phyloP scores from a whole-genome alignment of 2,329 filamentous ascomycete species.

The Sarocladium strictum region DNA sequence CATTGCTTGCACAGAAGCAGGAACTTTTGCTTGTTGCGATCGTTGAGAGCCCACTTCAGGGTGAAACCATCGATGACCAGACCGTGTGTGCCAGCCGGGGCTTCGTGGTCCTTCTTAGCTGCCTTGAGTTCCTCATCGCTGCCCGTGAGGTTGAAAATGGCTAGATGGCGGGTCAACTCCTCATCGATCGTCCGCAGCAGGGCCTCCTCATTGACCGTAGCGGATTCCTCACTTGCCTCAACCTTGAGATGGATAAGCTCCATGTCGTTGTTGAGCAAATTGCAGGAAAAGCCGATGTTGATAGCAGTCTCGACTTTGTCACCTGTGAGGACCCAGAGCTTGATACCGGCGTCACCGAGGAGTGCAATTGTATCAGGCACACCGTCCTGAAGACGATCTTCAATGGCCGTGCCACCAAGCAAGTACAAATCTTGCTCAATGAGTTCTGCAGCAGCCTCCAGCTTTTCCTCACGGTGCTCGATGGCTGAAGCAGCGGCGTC shows the following conservation, averaged over 20 bases:
- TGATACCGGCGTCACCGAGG: slow-evolving; percentile 89
- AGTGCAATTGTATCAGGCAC: slow-evolving; percentile 93
- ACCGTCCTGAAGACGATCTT: slow-evolving; percentile 93
- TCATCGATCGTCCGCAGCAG: slow-evolving; percentile 56
- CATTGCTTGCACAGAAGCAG: slow-evolving; percentile 94
- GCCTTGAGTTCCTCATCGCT: slow-evolving; percentile 76
- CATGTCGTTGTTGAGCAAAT: slow-evolving; percentile 95
- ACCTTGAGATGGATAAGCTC: slow-evolving; percentile 88
- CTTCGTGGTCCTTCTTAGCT: slow-evolving; percentile 77
- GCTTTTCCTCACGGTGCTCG: slow-evolving; percentile 81
- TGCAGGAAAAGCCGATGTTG: slow-evolving; percentile 99
- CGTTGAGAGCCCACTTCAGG: slow-evolving; percentile 78
- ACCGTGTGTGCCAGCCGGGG: slow-evolving; percentile 82
- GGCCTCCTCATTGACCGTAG: slow-evolving; percentile 35
- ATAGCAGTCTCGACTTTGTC: slow-evolving; percentile 99
- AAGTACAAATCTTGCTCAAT: slow-evolving; percentile 89
- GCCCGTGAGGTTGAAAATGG: slow-evolving; percentile 71
- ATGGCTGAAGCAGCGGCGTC: slow-evolving; percentile 81
- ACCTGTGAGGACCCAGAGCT: slow-evolving; percentile 95
- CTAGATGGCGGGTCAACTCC: slow-evolving; percentile 69
- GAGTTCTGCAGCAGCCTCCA: slow-evolving; percentile 81
- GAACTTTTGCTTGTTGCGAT: slow-evolving; percentile 83
- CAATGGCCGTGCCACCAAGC: slow-evolving; percentile 91
- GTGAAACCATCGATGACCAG: slow-evolving; percentile 94
- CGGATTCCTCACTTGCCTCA: slow-evolving; percentile 60